Conservation (phyloP, 1,284 basidiomycete genomes). For the Bjerkandera adusta region DNA sequence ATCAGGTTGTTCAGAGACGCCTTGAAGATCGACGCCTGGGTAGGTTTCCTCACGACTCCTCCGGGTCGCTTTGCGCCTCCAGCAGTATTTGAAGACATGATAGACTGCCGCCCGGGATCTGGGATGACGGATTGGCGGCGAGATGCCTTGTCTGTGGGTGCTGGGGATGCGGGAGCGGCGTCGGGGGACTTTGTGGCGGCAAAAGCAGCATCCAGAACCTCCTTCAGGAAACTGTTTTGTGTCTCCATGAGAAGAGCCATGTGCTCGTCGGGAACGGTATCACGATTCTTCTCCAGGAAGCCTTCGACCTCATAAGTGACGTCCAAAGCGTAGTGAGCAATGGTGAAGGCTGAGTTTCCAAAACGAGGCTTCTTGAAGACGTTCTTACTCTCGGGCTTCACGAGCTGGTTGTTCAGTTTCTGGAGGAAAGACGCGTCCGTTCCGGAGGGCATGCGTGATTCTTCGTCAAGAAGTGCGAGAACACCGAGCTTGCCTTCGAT, state of each 20-base stretch:
- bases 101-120: slow-evolving; percentile 77
- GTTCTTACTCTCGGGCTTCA: slow-evolving; percentile 82
- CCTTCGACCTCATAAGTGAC: slow-evolving; percentile 99
- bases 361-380: slow-evolving; percentile 99
- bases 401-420: slow-evolving; percentile 88
- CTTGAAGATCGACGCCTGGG: slow-evolving; percentile 98
- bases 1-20: slow-evolving; percentile 91
- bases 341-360: slow-evolving; percentile 95
- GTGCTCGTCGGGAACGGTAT: slow-evolving; percentile 98
- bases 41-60: slow-evolving; percentile 83
- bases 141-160: slow-evolving; percentile 72
- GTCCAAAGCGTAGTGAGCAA: slow-evolving; percentile 97
- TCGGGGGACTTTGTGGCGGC: slow-evolving; percentile 69
- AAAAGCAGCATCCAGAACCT: slow-evolving; percentile 90
- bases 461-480: slow-evolving; percentile 93
- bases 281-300: slow-evolving; percentile 98
- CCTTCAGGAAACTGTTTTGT: slow-evolving; percentile 91
- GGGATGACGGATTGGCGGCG: slow-evolving; percentile 81
- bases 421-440: slow-evolving; percentile 93
- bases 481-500: slow-evolving; percentile 98
- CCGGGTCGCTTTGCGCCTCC: slow-evolving; percentile 59
- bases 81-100: slow-evolving; percentile 50
- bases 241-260: slow-evolving; percentile 84
- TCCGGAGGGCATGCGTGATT: slow-evolving; percentile 94
- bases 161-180: slow-evolving; percentile 64